Conservation (phyloP, 2,329 filamentous ascomycete genomes). For the Phialemonium atrogriseum region DNA sequence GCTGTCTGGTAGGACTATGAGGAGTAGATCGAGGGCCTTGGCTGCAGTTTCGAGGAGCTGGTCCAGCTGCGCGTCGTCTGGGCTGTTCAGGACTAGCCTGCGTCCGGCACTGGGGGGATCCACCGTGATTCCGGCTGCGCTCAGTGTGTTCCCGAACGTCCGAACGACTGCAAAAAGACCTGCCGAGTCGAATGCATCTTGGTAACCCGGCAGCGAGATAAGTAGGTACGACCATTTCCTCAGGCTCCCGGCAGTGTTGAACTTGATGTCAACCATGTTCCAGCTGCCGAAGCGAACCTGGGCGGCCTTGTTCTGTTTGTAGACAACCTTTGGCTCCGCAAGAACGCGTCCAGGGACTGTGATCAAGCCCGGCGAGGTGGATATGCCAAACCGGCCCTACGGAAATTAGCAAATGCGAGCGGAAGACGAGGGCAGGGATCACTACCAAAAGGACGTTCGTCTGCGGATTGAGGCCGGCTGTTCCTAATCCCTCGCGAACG, state of each 20-base stretch:
- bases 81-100: background rate
- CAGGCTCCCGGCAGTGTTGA: no score
- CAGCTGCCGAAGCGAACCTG: no score
- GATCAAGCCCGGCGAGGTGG: slow-evolving; percentile 40
- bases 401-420: no score
- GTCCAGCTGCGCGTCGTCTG: slow-evolving; percentile 4
- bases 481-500: slow-evolving; percentile 33
- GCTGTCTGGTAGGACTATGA: slow-evolving; percentile 36
- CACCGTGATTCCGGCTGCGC: no score
- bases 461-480: slow-evolving; percentile 37
- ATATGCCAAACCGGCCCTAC: slow-evolving; percentile 43
- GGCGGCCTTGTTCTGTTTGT: slow-evolving; percentile 30
- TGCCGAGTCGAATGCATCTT: no score
- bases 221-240: no score
- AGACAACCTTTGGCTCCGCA: slow-evolving; percentile 40
- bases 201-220: no score
- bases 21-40: slow-evolving; percentile 28
- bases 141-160: no score
- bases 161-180: no score
- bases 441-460: slow-evolving; percentile 30
- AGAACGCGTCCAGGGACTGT: slow-evolving; percentile 57
- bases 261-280: no score
- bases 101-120: background rate
- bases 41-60: slow-evolving; percentile 1
- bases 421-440: no score